These are phyloP conservation scores for Fomes fomentarius DNA, from an alignment of 1,284 basidiomycete species.

Conservation along the genomic window DNA sequence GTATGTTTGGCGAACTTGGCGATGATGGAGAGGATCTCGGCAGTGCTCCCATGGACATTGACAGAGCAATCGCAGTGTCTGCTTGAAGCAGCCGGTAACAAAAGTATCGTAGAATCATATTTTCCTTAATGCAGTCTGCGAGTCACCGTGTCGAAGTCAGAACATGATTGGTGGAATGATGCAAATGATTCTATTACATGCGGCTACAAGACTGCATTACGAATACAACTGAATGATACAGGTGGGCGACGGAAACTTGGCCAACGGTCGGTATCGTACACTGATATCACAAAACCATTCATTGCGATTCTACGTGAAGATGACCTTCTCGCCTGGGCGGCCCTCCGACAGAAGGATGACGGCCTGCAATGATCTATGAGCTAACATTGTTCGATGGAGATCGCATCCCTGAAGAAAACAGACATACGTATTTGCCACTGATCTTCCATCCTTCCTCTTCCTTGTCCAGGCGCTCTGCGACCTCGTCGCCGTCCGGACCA, in stretches of 20 bases:
- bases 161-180: not conserved
- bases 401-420: not conserved
- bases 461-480: conserved; percentile 83
- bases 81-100: conserved; percentile 18
- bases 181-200: not conserved
- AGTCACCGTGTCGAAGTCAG: not conserved
- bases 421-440: conserved; percentile 89
- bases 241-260: no score
- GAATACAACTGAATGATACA: no score
- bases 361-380: conserved; percentile 50
- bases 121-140: not conserved
- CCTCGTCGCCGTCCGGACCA: conserved; percentile 66
- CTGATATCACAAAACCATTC: no score
- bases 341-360: conserved; percentile 87
- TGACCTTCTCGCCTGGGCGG: conserved; percentile 80
- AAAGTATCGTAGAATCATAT: no score
- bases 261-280: conserved; percentile 2
- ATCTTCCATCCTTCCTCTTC: conserved; percentile 97
- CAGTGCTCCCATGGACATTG: conserved; percentile 27
- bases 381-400: not conserved
- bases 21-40: conserved; percentile 48
- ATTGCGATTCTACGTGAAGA: conserved; percentile 54
- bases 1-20: conserved; percentile 58
- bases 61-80: conserved; percentile 22
- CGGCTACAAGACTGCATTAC: no score